phyloP scores from a whole-genome alignment of 176 grass and related monocot species.

The Musa itinerans region DNA sequence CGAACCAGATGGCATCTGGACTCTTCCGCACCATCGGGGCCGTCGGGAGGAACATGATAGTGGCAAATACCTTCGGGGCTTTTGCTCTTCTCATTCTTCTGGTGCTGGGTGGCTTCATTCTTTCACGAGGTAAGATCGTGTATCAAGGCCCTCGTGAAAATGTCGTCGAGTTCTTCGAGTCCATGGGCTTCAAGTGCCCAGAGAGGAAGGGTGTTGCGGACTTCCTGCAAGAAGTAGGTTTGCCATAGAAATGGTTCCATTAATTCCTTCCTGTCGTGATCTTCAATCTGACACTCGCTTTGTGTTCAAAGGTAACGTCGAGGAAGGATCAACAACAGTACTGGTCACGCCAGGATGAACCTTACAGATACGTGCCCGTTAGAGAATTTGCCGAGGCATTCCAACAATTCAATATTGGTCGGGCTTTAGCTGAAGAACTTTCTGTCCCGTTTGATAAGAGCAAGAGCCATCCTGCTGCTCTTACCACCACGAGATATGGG shows the following conservation, averaged over 20 bases:
- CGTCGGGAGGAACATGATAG: constrained; percentile 48
- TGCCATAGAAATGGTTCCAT: neutral
- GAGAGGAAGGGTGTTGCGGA: constrained; percentile 67
- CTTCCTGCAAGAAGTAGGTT: constrained; percentile 70
- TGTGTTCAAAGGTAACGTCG: constrained; percentile 48
- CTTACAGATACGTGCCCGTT: constrained; percentile 53
- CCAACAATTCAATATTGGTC: constrained; percentile 50
- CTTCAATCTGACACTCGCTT: neutral
- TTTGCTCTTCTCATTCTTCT: constrained; percentile 46
- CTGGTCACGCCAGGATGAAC: constrained; percentile 47
- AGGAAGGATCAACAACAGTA: constrained; percentile 78
- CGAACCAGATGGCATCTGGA: constrained; percentile 47
- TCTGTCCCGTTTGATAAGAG: constrained; percentile 47
- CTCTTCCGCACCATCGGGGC: constrained; percentile 57
- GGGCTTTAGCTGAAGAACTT: constrained; percentile 33
- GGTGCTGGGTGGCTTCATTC: constrained; percentile 60
- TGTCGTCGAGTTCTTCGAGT: constrained; percentile 71
- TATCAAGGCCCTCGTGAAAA: constrained; percentile 68
- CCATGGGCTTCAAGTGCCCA: constrained; percentile 64
- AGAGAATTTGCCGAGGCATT: constrained; percentile 66
- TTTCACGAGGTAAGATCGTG: constrained; percentile 65
- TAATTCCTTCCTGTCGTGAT: neutral
- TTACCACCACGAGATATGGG: constrained; percentile 56
- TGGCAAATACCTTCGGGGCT: constrained; percentile 57
- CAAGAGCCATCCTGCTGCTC: constrained; percentile 51